Evolutionary conservation across 441 rosid genomes (phyloP).

Genomic region (Melastoma candidum): DNA sequence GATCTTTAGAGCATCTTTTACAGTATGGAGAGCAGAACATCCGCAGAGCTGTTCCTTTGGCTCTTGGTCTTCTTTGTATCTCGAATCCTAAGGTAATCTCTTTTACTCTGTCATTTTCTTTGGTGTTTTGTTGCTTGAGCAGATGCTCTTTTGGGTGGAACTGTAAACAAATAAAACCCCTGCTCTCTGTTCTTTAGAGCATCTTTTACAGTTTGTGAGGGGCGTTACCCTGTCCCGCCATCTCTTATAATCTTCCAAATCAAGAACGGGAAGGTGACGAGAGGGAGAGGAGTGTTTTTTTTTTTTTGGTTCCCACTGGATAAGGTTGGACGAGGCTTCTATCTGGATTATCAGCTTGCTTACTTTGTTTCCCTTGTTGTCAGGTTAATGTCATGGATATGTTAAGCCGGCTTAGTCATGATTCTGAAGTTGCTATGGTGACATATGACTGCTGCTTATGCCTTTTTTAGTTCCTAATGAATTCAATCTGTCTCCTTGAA

Average conservation of each 20-base stretch:
- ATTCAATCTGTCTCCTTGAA: slow-evolving; percentile 1
- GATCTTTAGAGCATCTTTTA: slow-evolving; percentile 83
- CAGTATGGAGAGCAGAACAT: slow-evolving; percentile 89
- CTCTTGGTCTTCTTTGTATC: slow-evolving; percentile 94
- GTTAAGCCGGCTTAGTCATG: slow-evolving; percentile 91
- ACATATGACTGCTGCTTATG: slow-evolving; percentile 16
- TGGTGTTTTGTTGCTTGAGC: neutral
- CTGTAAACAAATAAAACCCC: too few relatives aligned
- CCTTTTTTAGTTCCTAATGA: slow-evolving; percentile 1
- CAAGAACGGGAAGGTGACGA: too few relatives aligned
- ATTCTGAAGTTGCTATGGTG: slow-evolving; percentile 95
- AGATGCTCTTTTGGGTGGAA: too few relatives aligned
- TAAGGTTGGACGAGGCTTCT: too few relatives aligned
- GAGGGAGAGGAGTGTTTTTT: too few relatives aligned
- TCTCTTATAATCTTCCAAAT: too few relatives aligned
- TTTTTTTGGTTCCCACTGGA: too few relatives aligned
- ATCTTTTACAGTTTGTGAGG: too few relatives aligned
- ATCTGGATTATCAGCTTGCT: neutral
- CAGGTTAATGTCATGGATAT: slow-evolving; percentile 96
- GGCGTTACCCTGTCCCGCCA: too few relatives aligned
- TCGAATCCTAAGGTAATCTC: slow-evolving; percentile 89
- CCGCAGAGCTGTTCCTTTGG: slow-evolving; percentile 85
- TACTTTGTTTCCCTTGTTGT: slow-evolving; percentile 6
- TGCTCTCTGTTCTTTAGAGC: too few relatives aligned
- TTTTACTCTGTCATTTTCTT: neutral